Evolutionary conservation across 805 yeast genomes (phyloP).

Genomic region (Saturnispora dispora): DNA sequence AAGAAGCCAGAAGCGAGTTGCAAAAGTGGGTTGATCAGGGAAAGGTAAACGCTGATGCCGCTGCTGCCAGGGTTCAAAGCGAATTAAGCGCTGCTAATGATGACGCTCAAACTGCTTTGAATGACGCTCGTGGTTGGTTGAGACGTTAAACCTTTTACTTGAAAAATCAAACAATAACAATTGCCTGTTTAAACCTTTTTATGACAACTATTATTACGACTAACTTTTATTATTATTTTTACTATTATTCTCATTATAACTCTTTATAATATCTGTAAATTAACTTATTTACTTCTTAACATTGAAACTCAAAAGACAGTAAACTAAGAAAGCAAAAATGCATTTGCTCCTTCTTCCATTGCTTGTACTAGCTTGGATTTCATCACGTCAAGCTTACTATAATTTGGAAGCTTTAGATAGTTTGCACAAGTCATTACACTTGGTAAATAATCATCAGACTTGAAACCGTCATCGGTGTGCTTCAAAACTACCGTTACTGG

Average conservation of each 20-base stretch:
- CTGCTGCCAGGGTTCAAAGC: slow-evolving; percentile 18
- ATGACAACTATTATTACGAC: background rate
- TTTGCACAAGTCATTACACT: slow-evolving; percentile 99
- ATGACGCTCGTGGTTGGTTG: slow-evolving; percentile 15
- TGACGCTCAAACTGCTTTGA: background rate
- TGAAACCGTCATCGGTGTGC: slow-evolving; percentile 59
- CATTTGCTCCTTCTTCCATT: slow-evolving; percentile 79
- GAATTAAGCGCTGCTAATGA: slow-evolving; percentile 11
- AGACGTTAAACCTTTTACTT: slow-evolving; percentile 8
- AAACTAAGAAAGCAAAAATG: slow-evolving; percentile 63
- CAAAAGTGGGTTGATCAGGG: slow-evolving; percentile 17
- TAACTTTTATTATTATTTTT: no score
- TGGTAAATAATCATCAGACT: slow-evolving; percentile 76
- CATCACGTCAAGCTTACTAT: slow-evolving; percentile 56
- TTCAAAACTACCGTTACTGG: slow-evolving; percentile 81
- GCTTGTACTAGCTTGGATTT: slow-evolving; percentile 54
- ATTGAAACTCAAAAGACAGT: background rate
- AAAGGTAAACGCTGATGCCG: slow-evolving; percentile 19
- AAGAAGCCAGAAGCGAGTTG: slow-evolving; percentile 17
- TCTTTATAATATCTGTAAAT: background rate
- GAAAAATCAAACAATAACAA: background rate
- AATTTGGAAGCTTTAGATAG: slow-evolving; percentile 81
- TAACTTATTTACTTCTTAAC: background rate
- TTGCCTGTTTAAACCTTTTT: background rate
- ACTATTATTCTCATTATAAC: background rate